A percentile compares a stretch with the other conserved stretches of the same genome.
Evolutionary conservation across 495 filamentous ascomycete genomes (phyloP).

Genomic region (Ramalina peruviana): DNA sequence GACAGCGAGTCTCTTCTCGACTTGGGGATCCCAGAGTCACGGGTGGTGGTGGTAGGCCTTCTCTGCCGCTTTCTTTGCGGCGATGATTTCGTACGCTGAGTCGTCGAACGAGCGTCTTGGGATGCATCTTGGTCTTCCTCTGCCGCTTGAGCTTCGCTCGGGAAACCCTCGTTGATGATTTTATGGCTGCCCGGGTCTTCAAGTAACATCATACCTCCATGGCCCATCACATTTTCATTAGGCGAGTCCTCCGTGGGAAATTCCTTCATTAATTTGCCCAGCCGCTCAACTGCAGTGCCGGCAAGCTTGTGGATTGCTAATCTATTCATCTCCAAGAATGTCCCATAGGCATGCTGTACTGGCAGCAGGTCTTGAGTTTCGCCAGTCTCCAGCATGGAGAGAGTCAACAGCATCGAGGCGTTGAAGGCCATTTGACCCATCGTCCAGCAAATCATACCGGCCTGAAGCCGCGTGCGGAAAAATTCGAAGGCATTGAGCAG

Average conservation of each 20-base stretch:
- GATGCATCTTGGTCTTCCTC: conserved; percentile 7
- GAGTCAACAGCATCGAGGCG: conserved; percentile 30
- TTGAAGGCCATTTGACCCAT: conserved; percentile 36
- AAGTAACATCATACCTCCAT: conserved; percentile 32
- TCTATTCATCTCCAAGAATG: conserved; percentile 28
- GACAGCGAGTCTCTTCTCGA: conserved; percentile 5
- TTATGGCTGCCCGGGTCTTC: conserved; percentile 30
- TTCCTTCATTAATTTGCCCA: conserved; percentile 18
- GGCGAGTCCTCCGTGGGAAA: conserved; percentile 14
- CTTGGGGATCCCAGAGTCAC: conserved; percentile 3
- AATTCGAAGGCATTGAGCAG: conserved; percentile 31
- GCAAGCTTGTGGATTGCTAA: conserved; percentile 31
- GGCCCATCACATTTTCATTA: conserved; percentile 31
- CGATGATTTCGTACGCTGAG: conserved; percentile 2
- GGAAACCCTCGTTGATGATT: conserved; percentile 22
- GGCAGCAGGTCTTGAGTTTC: conserved; percentile 18
- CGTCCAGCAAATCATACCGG: conserved; percentile 32
- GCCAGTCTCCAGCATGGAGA: conserved; percentile 30
- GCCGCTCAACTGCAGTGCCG: conserved; percentile 23
- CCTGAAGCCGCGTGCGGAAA: conserved; percentile 26
- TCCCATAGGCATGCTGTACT: conserved; percentile 27
- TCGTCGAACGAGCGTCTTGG: conserved; percentile 2
- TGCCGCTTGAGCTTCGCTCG: conserved; percentile 21
- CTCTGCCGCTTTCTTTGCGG: conserved; percentile 5
- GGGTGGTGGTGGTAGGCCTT: conserved; percentile 5